These are phyloP conservation scores for Malassezia vespertilionis DNA, from an alignment of 1,284 basidiomycete genomes.

Conservation along the genomic window DNA sequence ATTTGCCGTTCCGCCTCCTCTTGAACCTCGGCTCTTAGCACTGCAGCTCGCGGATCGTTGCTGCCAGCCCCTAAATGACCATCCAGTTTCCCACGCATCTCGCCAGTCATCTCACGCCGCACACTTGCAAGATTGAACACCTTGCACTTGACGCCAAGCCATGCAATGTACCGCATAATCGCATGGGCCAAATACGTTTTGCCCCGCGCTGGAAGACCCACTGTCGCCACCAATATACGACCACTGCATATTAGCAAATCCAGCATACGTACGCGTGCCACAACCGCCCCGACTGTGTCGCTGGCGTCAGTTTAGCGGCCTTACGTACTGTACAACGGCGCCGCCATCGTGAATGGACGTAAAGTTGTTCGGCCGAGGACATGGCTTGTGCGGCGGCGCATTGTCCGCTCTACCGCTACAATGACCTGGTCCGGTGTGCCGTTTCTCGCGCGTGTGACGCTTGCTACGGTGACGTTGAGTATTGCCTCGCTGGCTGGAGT, in stretches of 20 bases:
- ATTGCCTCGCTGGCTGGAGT: constrained; percentile 37
- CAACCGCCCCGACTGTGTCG: constrained; percentile 26
- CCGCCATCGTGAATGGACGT: constrained; percentile 17
- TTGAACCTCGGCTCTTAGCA: constrained; percentile 62
- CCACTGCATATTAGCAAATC: constrained; percentile 49
- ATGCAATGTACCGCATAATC: constrained; percentile 86
- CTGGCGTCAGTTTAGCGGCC: constrained; percentile 10
- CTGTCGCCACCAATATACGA: constrained; percentile 80
- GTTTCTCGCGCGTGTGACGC: constrained; percentile 15
- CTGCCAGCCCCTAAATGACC: constrained; percentile 71
- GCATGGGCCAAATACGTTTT: constrained; percentile 94
- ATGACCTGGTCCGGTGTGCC: background rate
- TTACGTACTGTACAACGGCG: constrained; percentile 26
- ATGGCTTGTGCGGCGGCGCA: constrained; percentile 2
- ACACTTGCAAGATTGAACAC: constrained; percentile 93
- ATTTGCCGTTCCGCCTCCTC: constrained; percentile 75
- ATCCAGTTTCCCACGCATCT: constrained; percentile 70
- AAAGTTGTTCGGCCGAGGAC: constrained; percentile 6
- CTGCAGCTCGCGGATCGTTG: constrained; percentile 58
- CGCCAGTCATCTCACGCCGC: constrained; percentile 75
- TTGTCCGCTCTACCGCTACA: too few relatives aligned
- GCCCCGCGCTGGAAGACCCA: constrained; percentile 72
- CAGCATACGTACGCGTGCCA: constrained; percentile 22
- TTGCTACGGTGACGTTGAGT: constrained; percentile 26
- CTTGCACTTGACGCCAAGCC: constrained; percentile 91